Evolutionary conservation across 257 asterid species (phyloP).

Genomic region (Nicotiana tomentosiformis): DNA sequence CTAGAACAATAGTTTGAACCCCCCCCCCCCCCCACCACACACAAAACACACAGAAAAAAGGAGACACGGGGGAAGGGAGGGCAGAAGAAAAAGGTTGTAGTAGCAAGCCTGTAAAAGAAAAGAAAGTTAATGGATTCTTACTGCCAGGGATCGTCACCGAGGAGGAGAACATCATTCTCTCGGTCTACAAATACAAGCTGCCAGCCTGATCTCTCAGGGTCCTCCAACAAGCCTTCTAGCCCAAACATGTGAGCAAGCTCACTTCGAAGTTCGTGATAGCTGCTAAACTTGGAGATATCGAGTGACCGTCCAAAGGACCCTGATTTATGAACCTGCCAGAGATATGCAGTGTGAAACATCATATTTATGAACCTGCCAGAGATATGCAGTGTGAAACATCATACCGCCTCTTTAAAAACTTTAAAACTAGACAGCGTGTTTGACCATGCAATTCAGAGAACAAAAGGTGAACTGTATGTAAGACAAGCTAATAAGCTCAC

Average conservation of each 20-base stretch:
- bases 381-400: background rate
- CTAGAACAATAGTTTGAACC: background rate
- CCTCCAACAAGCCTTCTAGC: constrained; percentile 90
- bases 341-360: background rate
- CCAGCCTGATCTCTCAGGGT: constrained; percentile 99
- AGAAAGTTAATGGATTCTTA: constrained; percentile 32
- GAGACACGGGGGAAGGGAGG: background rate
- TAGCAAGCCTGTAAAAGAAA: background rate
- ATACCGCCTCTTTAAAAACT: background rate
- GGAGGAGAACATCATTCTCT: constrained; percentile 93
- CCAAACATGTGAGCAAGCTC: constrained; percentile 95
- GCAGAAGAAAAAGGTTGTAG: background rate
- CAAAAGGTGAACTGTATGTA: background rate
- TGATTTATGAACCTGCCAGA: constrained; percentile 77
- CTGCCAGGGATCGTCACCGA: constrained; percentile 99
- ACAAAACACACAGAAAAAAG: background rate
- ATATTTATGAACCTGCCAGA: constrained; percentile 69
- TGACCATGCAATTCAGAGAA: background rate
- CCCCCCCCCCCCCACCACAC: background rate
- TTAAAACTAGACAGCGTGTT: background rate
- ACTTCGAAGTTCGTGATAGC: constrained; percentile 83
- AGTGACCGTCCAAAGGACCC: constrained; percentile 91
- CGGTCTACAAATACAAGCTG: constrained; percentile 99
- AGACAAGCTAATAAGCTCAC: constrained; percentile 25
- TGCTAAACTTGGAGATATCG: constrained; percentile 89